phyloP scores from a whole-genome alignment of 2,329 filamentous ascomycete genomes.

The Fusarium siculi region DNA sequence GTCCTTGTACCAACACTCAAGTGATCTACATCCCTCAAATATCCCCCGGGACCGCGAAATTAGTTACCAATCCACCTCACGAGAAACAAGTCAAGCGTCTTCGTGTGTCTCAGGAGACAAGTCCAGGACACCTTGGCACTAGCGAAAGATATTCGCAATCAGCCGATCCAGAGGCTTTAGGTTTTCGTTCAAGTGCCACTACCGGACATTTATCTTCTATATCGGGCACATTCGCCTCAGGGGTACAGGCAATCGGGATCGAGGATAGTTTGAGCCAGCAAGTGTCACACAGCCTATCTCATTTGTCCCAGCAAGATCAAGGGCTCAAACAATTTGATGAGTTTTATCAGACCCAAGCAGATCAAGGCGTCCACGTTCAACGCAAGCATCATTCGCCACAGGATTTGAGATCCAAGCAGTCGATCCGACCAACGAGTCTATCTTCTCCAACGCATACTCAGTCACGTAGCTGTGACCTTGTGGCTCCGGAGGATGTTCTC shows the following conservation, averaged over 20 bases:
- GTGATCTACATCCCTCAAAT: background rate
- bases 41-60: background rate
- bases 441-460: background rate
- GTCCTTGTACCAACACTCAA: background rate
- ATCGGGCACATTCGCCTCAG: constrained; percentile 32
- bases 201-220: constrained; percentile 15
- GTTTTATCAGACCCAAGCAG: constrained; percentile 16
- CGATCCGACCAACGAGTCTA: background rate
- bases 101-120: constrained; percentile 39
- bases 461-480: constrained; percentile 1
- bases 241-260: constrained; percentile 8
- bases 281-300: constrained; percentile 14
- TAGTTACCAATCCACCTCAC: constrained; percentile 7
- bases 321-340: background rate
- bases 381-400: constrained; percentile 25
- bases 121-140: constrained; percentile 13
- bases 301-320: constrained; percentile 22
- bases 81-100: constrained; percentile 43
- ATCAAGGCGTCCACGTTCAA: constrained; percentile 18
- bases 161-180: constrained; percentile 5
- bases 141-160: constrained; percentile 17
- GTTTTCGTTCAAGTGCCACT: constrained; percentile 22
- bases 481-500: background rate
- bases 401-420: constrained; percentile 2
- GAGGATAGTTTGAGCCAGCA: constrained; percentile 5